These are phyloP conservation scores for Metschnikowia henanensis DNA, from an alignment of 805 yeast genomes.

Conservation along the genomic window DNA sequence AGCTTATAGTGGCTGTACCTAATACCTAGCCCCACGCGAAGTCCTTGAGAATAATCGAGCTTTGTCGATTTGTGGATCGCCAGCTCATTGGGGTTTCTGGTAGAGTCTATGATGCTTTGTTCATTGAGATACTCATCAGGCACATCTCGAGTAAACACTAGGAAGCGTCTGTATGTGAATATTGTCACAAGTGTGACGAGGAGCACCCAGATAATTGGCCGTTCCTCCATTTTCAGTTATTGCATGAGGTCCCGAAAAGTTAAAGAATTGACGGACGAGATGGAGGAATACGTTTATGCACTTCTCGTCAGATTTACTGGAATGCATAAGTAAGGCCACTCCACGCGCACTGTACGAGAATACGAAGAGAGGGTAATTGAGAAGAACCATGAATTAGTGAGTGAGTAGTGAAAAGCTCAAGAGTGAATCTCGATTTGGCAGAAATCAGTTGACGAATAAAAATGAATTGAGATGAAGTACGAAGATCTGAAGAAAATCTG, in stretches of 20 bases:
- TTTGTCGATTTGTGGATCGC: conserved; percentile 76
- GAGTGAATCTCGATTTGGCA: neutral
- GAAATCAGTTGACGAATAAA: too few species aligned
- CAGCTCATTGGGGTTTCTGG: conserved; percentile 66
- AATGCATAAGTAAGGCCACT: neutral
- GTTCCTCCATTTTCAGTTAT: conserved; percentile 9
- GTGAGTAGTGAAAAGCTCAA: neutral
- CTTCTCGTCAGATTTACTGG: neutral
- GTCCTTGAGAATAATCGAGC: conserved; percentile 68
- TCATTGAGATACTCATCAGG: conserved; percentile 55
- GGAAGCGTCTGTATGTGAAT: conserved; percentile 21
- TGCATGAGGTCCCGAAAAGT: neutral
- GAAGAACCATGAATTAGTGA: too few species aligned
- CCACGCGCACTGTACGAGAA: too few species aligned
- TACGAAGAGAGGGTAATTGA: too few species aligned
- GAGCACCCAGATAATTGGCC: conserved; percentile 19
- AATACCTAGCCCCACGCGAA: conserved; percentile 68
- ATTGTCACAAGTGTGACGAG: conserved; percentile 14
- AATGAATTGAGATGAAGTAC: too few species aligned
- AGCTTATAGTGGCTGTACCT: conserved; percentile 59
- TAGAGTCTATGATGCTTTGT: conserved; percentile 66
- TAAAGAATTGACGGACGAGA: neutral
- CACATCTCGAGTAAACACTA: conserved; percentile 50
- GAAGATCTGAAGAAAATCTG: too few species aligned
- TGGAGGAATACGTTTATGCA: neutral